Evolutionary conservation across 176 grass and related monocot genomes (phyloP), one percentile per base, ranked within the genome.

Genomic region (Cocos nucifera): DNA sequence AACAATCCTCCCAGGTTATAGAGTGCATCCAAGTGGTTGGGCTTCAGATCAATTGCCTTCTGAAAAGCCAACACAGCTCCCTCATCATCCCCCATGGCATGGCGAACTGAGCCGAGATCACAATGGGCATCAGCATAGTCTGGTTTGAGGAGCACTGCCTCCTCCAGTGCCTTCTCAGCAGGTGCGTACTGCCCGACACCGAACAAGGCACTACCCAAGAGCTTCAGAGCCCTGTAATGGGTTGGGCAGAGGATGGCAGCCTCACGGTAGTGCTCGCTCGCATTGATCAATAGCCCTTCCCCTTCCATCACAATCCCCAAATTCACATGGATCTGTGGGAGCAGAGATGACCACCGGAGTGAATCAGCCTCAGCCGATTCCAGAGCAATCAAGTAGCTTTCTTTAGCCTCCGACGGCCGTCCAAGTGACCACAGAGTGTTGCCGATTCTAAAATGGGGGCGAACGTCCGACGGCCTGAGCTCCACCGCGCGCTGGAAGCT

Each of bases 311-410:
- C 25, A 29, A 59, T 25, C 16, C 57, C 57, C 6, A 59, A 29
- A 29, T 59, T 59, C 25, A 59, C 57, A n/a, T 29, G 57, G 16
- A 59, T 59, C 57, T 59, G 57, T 17, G 57, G 57, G 25, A 59
- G 57, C 4, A 59, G 57, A 10, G 57, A 25, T 17, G 14, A 29
- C 57, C 57, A 59, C 1, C 25, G 57, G 14, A 29, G 3, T 5
- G 25, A 17, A 25, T 59, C 57, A 4, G 57, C 25, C 57, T 25
- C 22, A 3, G 57, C 57, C 35, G 35, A 44, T 44, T 44, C 35
- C 35, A 44, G 10, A 12, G 35, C 35, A 44, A 44, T 44, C 35
- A 44, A 44, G 35, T 44, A 44, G 35, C 35, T 44, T 44, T 14
- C 35, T 44, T 44, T 44, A 44, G 35, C 35, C 35, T 44, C 10